Percentiles rank a stretch among this genome's conserved stretches.
These are phyloP conservation scores for Mycena crocata DNA, from an alignment of 768 basidiomycete genomes.

Conservation along the genomic window DNA sequence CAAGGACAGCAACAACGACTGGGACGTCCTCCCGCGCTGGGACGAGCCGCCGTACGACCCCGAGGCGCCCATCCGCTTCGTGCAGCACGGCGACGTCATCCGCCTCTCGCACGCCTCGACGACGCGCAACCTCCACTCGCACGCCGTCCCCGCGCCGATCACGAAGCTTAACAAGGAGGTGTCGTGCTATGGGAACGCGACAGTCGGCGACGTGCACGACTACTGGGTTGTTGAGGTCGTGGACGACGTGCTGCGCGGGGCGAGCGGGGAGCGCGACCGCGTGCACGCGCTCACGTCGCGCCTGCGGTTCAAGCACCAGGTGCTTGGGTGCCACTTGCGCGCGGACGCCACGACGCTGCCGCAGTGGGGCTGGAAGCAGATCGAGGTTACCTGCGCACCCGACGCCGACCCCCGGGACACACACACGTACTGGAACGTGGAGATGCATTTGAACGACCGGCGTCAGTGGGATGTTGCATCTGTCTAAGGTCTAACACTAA, in stretches of 20 bases:
- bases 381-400: constrained; percentile 94
- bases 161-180: constrained; percentile 93
- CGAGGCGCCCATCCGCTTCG: constrained; percentile 74
- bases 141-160: constrained; percentile 88
- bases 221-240: constrained; percentile 95
- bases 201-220: constrained; percentile 89
- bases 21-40: constrained; percentile 86
- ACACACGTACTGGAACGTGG: constrained; percentile 98
- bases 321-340: constrained; percentile 86
- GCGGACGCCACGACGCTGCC: constrained; percentile 91
- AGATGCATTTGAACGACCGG: constrained; percentile 95
- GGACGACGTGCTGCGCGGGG: constrained; percentile 81
- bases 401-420: constrained; percentile 83
- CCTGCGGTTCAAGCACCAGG: constrained; percentile 83
- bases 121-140: constrained; percentile 95
- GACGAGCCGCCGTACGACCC: constrained; percentile 73
- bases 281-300: constrained; percentile 94
- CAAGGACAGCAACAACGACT: constrained; percentile 98
- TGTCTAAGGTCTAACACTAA: background rate
- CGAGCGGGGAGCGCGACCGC: constrained; percentile 62
- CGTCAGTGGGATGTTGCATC: constrained; percentile 62
- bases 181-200: constrained; percentile 92
- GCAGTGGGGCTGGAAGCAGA: constrained; percentile 99
- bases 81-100: constrained; percentile 81
- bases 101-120: constrained; percentile 87